phyloP scores from a whole-genome alignment of 2,329 filamentous ascomycete species.

The Sarocladiaceae sp. region DNA sequence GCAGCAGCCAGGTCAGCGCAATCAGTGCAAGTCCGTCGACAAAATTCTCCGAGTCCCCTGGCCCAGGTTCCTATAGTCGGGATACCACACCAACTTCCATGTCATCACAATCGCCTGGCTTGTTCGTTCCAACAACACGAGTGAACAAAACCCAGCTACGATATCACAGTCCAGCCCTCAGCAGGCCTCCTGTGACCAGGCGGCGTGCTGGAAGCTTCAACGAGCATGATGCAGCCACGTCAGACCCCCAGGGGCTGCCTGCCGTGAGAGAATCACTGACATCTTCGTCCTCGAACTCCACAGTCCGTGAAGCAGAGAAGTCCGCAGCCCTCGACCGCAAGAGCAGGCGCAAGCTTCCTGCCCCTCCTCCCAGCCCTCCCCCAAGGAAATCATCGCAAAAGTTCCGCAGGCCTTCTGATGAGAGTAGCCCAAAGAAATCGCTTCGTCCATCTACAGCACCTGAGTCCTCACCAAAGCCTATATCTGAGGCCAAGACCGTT shows the following conservation, averaged over 20 bases:
- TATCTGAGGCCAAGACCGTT: conserved; percentile 26
- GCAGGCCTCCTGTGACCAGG: conserved; percentile 56
- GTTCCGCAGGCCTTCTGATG: conserved; percentile 28
- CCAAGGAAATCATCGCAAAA: conserved; percentile 59
- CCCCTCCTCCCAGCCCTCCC: conserved; percentile 55
- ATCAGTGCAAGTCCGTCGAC: conserved; percentile 69
- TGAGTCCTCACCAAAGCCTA: conserved; percentile 18
- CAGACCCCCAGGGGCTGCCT: conserved; percentile 55
- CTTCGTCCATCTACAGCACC: conserved; percentile 9
- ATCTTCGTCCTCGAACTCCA: conserved; percentile 70
- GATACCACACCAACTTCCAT: conserved; percentile 77
- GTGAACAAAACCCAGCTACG: conserved; percentile 21
- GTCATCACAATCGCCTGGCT: conserved; percentile 67
- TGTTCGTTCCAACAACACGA: conserved; percentile 41
- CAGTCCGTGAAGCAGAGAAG: conserved; percentile 51
- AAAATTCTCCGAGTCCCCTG: conserved; percentile 68
- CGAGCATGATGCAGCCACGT: conserved; percentile 39
- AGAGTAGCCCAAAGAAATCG: conserved; percentile 11
- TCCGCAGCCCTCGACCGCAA: conserved; percentile 37
- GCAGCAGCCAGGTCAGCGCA: conserved; percentile 50
- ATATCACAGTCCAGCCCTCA: conserved; percentile 52
- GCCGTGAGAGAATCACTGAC: conserved; percentile 65
- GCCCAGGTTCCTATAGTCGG: conserved; percentile 66
- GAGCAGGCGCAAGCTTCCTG: conserved; percentile 36
- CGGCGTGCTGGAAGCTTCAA: conserved; percentile 53